These are phyloP conservation scores for Ophiostoma sp. DNA, from an alignment of 2,329 filamentous ascomycete species.

Conservation along the genomic window DNA sequence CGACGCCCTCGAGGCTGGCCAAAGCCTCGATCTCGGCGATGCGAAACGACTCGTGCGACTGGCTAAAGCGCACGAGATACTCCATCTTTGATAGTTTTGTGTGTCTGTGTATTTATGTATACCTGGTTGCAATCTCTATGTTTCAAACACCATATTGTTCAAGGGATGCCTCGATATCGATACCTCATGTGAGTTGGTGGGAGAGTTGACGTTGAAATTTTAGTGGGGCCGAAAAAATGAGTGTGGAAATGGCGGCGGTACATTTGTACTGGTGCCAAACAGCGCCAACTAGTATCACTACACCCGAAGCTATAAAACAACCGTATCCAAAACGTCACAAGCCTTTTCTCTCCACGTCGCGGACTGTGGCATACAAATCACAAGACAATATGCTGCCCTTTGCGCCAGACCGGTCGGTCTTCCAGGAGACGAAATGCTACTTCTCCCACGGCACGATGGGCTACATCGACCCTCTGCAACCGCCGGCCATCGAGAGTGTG, in stretches of 20 bases:
- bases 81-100: slow-evolving; percentile 45
- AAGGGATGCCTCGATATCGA: not conserved
- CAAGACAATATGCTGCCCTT: slow-evolving; percentile 42
- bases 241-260: slow-evolving; percentile 12
- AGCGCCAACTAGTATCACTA: not conserved
- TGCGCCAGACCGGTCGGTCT: slow-evolving; percentile 39
- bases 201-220: slow-evolving; percentile 21
- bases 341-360: no score
- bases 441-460: slow-evolving; percentile 63
- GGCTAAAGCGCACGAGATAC: slow-evolving; percentile 83
- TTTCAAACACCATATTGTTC: not conserved
- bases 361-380: not conserved
- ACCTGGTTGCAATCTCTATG: not conserved
- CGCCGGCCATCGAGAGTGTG: slow-evolving; percentile 47
- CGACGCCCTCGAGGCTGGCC: slow-evolving; percentile 60
- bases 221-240: slow-evolving; percentile 23
- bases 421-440: slow-evolving; percentile 62
- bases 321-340: no score
- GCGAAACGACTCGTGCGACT: slow-evolving; percentile 87
- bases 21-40: slow-evolving; percentile 77
- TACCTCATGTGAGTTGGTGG: not conserved
- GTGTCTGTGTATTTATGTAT: not conserved
- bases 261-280: not conserved
- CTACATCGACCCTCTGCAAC: slow-evolving; percentile 65
- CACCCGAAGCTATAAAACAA: no score